These are phyloP conservation scores for Ceratopteris richardii DNA, from an alignment of 75 land plant species.

Conservation along the genomic window DNA sequence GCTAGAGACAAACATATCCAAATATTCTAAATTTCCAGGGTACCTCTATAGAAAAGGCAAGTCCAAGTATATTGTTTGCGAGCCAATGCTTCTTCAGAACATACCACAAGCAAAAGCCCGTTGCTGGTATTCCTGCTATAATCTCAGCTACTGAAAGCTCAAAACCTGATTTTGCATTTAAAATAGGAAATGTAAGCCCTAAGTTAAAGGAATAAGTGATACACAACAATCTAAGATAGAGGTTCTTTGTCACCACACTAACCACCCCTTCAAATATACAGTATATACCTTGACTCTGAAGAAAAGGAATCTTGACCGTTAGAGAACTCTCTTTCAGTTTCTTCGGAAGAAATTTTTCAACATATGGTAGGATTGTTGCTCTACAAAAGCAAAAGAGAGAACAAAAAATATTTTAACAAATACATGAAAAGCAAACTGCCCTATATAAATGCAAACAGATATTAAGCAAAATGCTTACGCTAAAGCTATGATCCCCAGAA, in stretches of 20 bases:
- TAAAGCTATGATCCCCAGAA: constrained; percentile 87
- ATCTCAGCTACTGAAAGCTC: constrained; percentile 87
- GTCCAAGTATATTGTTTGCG: constrained; percentile 89
- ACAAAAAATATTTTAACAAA: background rate
- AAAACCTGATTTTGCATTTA: constrained; percentile 6
- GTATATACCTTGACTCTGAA: constrained; percentile 46
- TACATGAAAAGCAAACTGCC: background rate
- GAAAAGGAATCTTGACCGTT: constrained; percentile 57
- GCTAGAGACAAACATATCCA: no score
- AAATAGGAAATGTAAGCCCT: no score
- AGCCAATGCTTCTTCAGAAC: constrained; percentile 90
- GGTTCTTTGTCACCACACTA: no score
- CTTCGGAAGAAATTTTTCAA: constrained; percentile 63
- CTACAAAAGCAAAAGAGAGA: constrained; percentile 24
- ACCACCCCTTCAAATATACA: no score
- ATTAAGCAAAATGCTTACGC: background rate
- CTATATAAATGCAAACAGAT: no score
- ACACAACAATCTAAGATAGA: background rate
- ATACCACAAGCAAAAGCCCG: constrained; percentile 94
- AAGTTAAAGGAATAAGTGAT: no score
- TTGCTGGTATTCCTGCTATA: constrained; percentile 81
- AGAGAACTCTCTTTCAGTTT: constrained; percentile 60
- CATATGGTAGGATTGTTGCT: constrained; percentile 77
- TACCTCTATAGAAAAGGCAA: constrained; percentile 98
- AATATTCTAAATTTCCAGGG: background rate